These are phyloP conservation scores for Cymbopogon citratus DNA, from an alignment of 176 grass and related monocot species.

Conservation along the genomic window DNA sequence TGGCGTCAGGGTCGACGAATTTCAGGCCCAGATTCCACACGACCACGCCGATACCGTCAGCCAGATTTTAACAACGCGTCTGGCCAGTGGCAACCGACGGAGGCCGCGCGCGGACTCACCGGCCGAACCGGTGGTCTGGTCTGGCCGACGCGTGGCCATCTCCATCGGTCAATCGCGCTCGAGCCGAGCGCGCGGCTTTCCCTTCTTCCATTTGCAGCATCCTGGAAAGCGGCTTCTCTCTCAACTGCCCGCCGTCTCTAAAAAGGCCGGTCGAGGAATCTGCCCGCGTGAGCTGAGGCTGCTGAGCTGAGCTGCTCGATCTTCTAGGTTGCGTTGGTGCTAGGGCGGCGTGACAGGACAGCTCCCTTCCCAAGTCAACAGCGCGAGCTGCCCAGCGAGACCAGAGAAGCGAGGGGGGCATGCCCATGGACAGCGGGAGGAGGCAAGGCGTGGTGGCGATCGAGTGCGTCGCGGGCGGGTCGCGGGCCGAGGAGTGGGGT, in stretches of 20 bases:
- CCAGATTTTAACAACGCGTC: not conserved
- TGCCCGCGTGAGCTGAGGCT: too few species aligned
- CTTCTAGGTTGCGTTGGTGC: not conserved
- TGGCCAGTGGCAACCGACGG: not conserved
- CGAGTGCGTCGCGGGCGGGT: slow-evolving; percentile 75
- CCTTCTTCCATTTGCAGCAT: not conserved
- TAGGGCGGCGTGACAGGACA: slow-evolving; percentile 5
- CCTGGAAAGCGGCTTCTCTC: not conserved
- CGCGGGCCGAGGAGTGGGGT: slow-evolving; percentile 75
- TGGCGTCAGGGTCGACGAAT: not conserved
- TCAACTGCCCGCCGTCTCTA: not conserved
- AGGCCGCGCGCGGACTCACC: not conserved
- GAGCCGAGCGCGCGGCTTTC: not conserved
- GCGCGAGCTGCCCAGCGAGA: too few species aligned
- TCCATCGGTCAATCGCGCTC: not conserved
- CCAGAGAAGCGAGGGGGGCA: too few species aligned
- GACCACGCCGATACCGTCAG: not conserved
- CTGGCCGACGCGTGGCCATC: not conserved
- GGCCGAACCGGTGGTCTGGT: too few species aligned
- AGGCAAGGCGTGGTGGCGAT: slow-evolving; percentile 55
- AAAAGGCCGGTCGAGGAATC: slow-evolving; percentile 1
- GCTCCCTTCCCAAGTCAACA: too few species aligned
- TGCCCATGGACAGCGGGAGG: slow-evolving; percentile 45
- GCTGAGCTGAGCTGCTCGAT: not conserved
- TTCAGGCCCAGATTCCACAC: not conserved